These are phyloP conservation scores for Cetradonia linearis DNA, from an alignment of 495 filamentous ascomycete species.

Conservation along the genomic window DNA sequence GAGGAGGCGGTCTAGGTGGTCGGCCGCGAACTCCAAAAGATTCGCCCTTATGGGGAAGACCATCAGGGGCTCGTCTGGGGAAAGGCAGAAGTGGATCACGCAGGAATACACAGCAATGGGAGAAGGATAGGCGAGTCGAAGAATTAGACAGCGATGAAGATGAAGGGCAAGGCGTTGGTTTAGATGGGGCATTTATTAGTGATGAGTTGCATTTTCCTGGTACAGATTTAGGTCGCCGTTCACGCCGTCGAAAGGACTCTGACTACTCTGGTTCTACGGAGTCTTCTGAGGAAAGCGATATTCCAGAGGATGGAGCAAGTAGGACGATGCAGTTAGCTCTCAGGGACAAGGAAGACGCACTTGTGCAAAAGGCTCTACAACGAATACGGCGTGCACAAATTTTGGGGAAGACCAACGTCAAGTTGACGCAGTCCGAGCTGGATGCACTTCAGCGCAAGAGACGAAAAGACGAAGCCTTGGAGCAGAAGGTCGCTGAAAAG, in stretches of 20 bases:
- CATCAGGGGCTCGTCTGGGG: constrained; percentile 70
- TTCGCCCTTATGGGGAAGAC: constrained; percentile 97
- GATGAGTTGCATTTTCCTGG: constrained; percentile 56
- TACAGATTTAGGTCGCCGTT: constrained; percentile 41
- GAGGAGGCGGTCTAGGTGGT: constrained; percentile 99
- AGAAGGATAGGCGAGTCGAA: constrained; percentile 49
- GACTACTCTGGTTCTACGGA: constrained; percentile 38
- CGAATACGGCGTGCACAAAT: constrained; percentile 65
- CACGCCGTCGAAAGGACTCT: constrained; percentile 36
- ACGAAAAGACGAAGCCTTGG: constrained; percentile 41
- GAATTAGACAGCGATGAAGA: constrained; percentile 61
- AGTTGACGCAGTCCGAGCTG: constrained; percentile 61
- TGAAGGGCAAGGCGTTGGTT: constrained; percentile 48
- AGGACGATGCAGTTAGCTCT: constrained; percentile 43
- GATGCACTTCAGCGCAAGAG: constrained; percentile 65
- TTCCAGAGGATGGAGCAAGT: constrained; percentile 41
- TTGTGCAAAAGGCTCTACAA: constrained; percentile 63
- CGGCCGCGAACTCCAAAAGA: constrained; percentile 97
- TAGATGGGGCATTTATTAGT: constrained; percentile 43
- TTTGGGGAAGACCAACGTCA: constrained; percentile 65
- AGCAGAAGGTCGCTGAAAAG: constrained; percentile 32
- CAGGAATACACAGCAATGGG: constrained; percentile 42
- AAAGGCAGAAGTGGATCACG: constrained; percentile 48
- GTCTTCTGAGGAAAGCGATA: constrained; percentile 44
- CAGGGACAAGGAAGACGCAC: constrained; percentile 57